phyloP scores from a whole-genome alignment of 2,329 filamentous ascomycete genomes.

The Hymenotorrendiella dingleyae region DNA sequence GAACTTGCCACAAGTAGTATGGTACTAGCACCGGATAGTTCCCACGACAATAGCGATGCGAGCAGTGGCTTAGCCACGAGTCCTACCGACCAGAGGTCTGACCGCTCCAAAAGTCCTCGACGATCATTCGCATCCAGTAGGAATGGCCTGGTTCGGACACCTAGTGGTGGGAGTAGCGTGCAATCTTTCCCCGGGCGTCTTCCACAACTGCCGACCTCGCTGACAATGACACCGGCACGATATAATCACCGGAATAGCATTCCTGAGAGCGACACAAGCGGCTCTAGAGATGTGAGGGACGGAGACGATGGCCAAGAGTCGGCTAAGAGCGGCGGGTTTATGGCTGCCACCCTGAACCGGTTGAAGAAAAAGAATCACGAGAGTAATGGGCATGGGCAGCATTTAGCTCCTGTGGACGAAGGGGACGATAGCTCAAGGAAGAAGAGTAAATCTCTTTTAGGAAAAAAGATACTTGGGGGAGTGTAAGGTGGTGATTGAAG shows the following conservation, averaged over 20 bases:
- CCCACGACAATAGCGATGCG: slow-evolving; percentile 28
- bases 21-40: slow-evolving; percentile 28
- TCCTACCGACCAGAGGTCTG: slow-evolving; percentile 21
- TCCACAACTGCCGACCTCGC: slow-evolving; percentile 13
- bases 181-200: slow-evolving; percentile 15
- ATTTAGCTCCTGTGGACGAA: slow-evolving; percentile 10
- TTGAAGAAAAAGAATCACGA: slow-evolving; percentile 22
- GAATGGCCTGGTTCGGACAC: slow-evolving; percentile 18
- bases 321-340: slow-evolving; percentile 15
- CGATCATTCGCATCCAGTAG: slow-evolving; percentile 27
- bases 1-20: slow-evolving; percentile 68
- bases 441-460: slow-evolving; percentile 28
- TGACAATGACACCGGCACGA: slow-evolving; percentile 26
- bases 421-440: slow-evolving; percentile 21
- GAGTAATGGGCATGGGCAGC: neutral
- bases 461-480: slow-evolving; percentile 28
- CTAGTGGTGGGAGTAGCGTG: slow-evolving; percentile 26
- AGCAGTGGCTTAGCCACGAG: slow-evolving; percentile 24
- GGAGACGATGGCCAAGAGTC: slow-evolving; percentile 8
- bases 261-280: slow-evolving; percentile 9
- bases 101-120: slow-evolving; percentile 26
- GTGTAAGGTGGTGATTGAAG: neutral
- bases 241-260: slow-evolving; percentile 10
- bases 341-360: slow-evolving; percentile 18
- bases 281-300: slow-evolving; percentile 7